These are phyloP conservation scores for Royoungia palumana DNA, from an alignment of 768 basidiomycete species.

Conservation along the genomic window DNA sequence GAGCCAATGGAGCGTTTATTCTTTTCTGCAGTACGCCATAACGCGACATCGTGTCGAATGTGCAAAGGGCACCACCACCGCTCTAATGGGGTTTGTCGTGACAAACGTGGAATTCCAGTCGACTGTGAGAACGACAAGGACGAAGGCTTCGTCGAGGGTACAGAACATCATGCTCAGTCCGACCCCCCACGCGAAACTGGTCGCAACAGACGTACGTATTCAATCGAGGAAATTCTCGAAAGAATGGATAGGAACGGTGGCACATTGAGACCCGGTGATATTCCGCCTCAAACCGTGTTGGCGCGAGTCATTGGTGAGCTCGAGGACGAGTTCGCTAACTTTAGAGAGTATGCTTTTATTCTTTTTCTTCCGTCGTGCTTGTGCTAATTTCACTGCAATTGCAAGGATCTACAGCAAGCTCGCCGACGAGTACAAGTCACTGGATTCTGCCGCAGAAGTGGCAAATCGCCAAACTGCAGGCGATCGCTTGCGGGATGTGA, in stretches of 20 bases:
- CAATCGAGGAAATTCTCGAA: slow-evolving; percentile 26
- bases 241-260: slow-evolving; percentile 25
- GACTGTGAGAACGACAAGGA: slow-evolving; percentile 10
- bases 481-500: slow-evolving; percentile 84
- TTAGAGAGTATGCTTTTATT: slow-evolving; percentile 71
- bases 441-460: slow-evolving; percentile 82
- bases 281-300: slow-evolving; percentile 88
- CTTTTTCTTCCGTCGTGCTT: background rate
- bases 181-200: slow-evolving; percentile 2
- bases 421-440: slow-evolving; percentile 87
- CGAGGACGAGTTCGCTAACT: slow-evolving; percentile 93
- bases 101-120: slow-evolving; percentile 1
- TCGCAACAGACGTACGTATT: slow-evolving; percentile 5
- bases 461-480: slow-evolving; percentile 83
- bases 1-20: slow-evolving; percentile 75
- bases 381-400: slow-evolving; percentile 7
- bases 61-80: slow-evolving; percentile 54
- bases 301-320: slow-evolving; percentile 80
- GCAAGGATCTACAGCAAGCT: slow-evolving; percentile 86
- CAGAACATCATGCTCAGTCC: background rate
- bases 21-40: slow-evolving; percentile 76
- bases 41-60: slow-evolving; percentile 58
- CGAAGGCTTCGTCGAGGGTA: slow-evolving; percentile 14
- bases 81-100: slow-evolving; percentile 41
- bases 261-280: slow-evolving; percentile 24